These are phyloP conservation scores for Penstemon eatonii DNA, from an alignment of 257 asterid genomes.

Conservation along the genomic window DNA sequence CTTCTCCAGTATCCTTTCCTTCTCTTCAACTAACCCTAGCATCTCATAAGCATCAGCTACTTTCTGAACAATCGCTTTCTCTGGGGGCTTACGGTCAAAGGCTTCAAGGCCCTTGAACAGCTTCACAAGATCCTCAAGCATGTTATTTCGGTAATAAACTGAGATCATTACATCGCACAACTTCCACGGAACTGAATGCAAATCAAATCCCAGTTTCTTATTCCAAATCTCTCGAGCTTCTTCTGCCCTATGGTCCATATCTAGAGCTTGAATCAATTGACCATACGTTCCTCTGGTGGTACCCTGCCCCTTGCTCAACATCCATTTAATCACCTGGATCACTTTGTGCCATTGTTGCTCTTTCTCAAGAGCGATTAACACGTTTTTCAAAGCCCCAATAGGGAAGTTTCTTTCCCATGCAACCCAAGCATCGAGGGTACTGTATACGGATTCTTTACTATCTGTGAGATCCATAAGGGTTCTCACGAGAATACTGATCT, in stretches of 20 bases:
- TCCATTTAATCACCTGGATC: constrained; percentile 91
- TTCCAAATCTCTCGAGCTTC: constrained; percentile 80
- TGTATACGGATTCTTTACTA: constrained; percentile 61
- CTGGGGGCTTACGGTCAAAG: constrained; percentile 78
- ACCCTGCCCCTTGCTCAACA: constrained; percentile 93
- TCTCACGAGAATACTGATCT: constrained; percentile 54
- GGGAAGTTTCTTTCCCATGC: constrained; percentile 89
- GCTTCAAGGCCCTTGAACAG: constrained; percentile 77
- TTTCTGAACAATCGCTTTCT: constrained; percentile 64
- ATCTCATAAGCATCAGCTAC: constrained; percentile 79
- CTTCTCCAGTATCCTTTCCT: constrained; percentile 66
- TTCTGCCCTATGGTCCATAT: constrained; percentile 70
- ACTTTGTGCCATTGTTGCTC: constrained; percentile 82
- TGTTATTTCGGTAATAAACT: constrained; percentile 66
- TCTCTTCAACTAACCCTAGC: constrained; percentile 62
- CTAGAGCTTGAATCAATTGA: constrained; percentile 78
- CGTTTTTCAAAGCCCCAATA: constrained; percentile 63
- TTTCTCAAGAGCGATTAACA: constrained; percentile 64
- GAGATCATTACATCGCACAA: constrained; percentile 75
- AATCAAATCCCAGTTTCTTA: constrained; percentile 64
- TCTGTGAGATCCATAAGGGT: constrained; percentile 59
- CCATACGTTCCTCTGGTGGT: constrained; percentile 72
- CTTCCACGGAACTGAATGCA: constrained; percentile 85
- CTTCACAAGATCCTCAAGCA: constrained; percentile 70
- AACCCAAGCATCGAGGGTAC: constrained; percentile 88